Base-by-base conservation (phyloP, 1,284 basidiomycete species). In the Cystobasidium sp. region DNA sequence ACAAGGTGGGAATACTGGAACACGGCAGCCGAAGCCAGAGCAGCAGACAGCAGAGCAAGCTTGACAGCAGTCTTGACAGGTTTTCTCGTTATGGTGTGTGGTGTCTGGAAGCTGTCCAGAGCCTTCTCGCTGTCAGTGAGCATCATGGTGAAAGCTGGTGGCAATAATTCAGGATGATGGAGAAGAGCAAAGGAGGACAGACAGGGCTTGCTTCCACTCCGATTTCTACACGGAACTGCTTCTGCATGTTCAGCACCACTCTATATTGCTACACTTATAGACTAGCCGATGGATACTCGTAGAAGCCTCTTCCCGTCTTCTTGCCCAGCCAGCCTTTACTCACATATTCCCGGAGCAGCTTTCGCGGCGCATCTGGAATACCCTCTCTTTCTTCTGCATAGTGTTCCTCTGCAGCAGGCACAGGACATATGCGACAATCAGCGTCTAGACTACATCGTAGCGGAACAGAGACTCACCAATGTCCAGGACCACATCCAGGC, bases 401-500 rank as follows among this genome's bases (percentile, higher is more conserved):
- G 39, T 68, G 65, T 24, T 68, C 41, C 37, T 68, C 65, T 68
- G 20, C 37, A 22, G 7, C 1, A 2, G 41, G 44, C 6, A 16
- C 12, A 12, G 24, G 43, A 18, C 24, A 56, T 16, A 44, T 10
- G 1, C 24, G 37, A 3, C 20, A 24, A 37, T 1, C n/a, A 20
- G 51, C 51, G 20, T 31, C 12, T 16, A 53, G 24, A 20, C 31
- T 5, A 51, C 14, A 16, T 51, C 47, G 47, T 16, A 3, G 47
- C 3, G 47, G 14, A 14, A 43, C 39, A 9, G 16, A 4, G 0
- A 61, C 41, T 43, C 20, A 61, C 59, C 52, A 24, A 58, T 47
- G 51, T 59, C 53, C 7, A 58, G 53, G n/a, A 69, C 68, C 16
- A 69, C 68, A 62, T 69, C 68, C 55, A 69, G 43, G 18, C 68